Conservation (phyloP, 331 rosid species). For the Erythrophleum ivorense region DNA sequence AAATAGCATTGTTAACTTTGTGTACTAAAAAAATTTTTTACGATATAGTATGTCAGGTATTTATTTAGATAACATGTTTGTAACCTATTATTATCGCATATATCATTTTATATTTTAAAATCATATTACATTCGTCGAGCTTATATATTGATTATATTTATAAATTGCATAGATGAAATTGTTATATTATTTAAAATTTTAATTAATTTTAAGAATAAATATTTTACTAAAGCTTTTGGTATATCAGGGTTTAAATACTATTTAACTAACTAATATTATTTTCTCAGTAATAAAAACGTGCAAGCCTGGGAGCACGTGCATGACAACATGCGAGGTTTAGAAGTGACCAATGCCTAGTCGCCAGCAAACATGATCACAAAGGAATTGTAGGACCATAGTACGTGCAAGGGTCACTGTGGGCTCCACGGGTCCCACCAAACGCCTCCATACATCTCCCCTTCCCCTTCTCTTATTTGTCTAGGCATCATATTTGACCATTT, state of each 20-base stretch:
- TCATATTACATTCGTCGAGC: not conserved
- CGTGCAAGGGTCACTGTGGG: slow-evolving; percentile 33
- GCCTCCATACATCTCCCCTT: slow-evolving; percentile 41
- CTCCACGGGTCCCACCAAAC: not conserved
- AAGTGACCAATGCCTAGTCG: not conserved
- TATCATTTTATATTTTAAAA: not conserved
- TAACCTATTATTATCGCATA: too few relatives aligned
- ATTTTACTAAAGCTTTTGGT: too few relatives aligned
- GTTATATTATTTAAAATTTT: too few relatives aligned
- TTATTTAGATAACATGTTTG: too few relatives aligned
- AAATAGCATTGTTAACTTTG: too few relatives aligned
- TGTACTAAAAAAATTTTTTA: too few relatives aligned
- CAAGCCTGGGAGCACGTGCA: not conserved
- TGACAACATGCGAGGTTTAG: not conserved
- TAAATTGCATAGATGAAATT: not conserved
- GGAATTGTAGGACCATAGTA: slow-evolving; percentile 25
- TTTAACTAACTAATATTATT: not conserved
- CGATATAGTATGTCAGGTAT: too few relatives aligned
- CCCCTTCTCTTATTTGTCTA: not conserved
- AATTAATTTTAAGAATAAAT: not conserved
- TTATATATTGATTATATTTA: not conserved
- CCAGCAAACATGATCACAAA: not conserved
- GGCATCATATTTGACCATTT: not conserved
- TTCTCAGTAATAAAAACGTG: not conserved
- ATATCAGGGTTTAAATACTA: not conserved